Evolutionary conservation across 768 basidiomycete species (phyloP), one percentile per base, ranked within the genome.

Genomic region (Chalciporus sphaerocephalus): DNA sequence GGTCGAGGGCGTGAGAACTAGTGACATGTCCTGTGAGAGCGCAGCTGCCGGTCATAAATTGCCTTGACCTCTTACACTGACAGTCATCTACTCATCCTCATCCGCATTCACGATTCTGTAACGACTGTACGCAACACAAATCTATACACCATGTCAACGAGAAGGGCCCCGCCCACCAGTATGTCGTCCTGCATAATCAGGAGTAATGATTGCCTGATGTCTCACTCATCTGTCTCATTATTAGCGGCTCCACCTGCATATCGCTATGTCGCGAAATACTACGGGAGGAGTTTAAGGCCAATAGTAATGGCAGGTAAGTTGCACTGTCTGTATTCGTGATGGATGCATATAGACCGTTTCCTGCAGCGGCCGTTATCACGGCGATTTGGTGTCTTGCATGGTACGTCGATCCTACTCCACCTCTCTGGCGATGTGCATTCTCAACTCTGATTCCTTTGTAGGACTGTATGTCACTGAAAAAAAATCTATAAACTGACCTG

Each of bases 321-420:
- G 33, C 46, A 60, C 54, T 13, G 6, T 40, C 9, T 36, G 4
- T 4, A 7, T 41, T 20, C 40, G 3, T 6, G 37, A 10, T 15
- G 18, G n/a, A 6, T 25, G 37, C 20, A 25, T 44, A 11, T 42
- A 53, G 22, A 46, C 20, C 25, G 12, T 34, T 7, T 11, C 16
- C 2, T 23, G 8, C 23, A 74, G 74, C 62, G 39, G 68, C 74
- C 2, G 48, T 74, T 35, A 24, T 83, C 18, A 70, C 68, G 18
- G 78, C 74, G 6, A 44, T 87, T 13, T 89, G 85, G 81, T 56
- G 76, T 18, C 64, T 89, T 8, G 64, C 79, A 48, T 76, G 76
- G 87, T 88, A 61, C 65, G 86, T 73, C 15, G 36, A 1, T 25
- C 5, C 28, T 16, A 21, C 12, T 18, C 2, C 25, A 3, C 13